Evolutionary conservation across 495 filamentous ascomycete species (phyloP).

Genomic region (Emericellopsis terricola): DNA sequence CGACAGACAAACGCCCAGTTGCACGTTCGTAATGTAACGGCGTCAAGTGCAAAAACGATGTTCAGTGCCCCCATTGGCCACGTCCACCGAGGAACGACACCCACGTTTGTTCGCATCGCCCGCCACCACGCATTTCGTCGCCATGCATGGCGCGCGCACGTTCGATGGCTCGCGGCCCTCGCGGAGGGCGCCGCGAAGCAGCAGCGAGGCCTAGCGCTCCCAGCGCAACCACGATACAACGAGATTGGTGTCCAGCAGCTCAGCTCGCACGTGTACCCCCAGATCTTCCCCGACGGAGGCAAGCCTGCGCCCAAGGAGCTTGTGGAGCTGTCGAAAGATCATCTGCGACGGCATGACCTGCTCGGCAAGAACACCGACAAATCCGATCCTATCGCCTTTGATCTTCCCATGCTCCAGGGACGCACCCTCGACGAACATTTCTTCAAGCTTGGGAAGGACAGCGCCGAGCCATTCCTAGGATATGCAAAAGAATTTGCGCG

Average conservation of each 20-base stretch:
- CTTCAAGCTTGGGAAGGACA: slow-evolving; percentile 71
- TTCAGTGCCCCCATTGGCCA: slow-evolving; percentile 16
- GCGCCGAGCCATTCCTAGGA: slow-evolving; percentile 70
- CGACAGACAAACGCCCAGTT: too few relatives aligned
- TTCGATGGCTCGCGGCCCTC: slow-evolving; percentile 19
- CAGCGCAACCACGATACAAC: slow-evolving; percentile 54
- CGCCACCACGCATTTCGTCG: slow-evolving; percentile 11
- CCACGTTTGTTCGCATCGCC: slow-evolving; percentile 21
- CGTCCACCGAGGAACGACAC: slow-evolving; percentile 16
- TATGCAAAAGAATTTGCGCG: slow-evolving; percentile 56
- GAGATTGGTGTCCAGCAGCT: slow-evolving; percentile 90
- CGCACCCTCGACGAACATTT: slow-evolving; percentile 87
- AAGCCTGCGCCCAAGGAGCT: slow-evolving; percentile 42
- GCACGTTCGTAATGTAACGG: neutral
- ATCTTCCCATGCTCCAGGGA: slow-evolving; percentile 67
- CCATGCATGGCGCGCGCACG: slow-evolving; percentile 10
- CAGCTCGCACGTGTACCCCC: slow-evolving; percentile 59
- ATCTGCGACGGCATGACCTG: slow-evolving; percentile 77
- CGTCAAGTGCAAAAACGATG: slow-evolving; percentile 12
- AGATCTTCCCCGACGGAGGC: slow-evolving; percentile 47
- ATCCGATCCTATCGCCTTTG: slow-evolving; percentile 59
- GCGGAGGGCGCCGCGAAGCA: slow-evolving; percentile 9
- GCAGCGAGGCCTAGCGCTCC: too few relatives aligned
- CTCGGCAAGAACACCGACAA: slow-evolving; percentile 73
- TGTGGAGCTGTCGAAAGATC: slow-evolving; percentile 59